These are phyloP conservation scores for Aquilaria agallochum DNA, from an alignment of 441 rosid species.

Conservation along the genomic window DNA sequence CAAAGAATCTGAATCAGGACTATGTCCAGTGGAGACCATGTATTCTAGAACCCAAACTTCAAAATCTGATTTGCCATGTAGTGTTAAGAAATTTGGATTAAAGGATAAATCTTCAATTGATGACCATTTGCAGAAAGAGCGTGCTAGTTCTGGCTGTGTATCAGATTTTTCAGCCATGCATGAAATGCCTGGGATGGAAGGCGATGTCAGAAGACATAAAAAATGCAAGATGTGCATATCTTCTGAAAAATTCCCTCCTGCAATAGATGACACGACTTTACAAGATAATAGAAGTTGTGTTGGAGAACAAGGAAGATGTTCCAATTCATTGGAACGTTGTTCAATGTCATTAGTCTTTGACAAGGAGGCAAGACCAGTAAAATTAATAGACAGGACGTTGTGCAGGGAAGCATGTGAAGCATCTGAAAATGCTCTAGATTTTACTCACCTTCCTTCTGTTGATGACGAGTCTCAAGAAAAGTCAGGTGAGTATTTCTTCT, in stretches of 20 bases:
- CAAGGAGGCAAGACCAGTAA: constrained; percentile 24
- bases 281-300: constrained; percentile 20
- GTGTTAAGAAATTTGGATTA: constrained; percentile 18
- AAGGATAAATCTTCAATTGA: constrained; percentile 21
- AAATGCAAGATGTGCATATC: constrained; percentile 14
- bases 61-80: constrained; percentile 13
- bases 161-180: constrained; percentile 21
- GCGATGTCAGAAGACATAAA: constrained; percentile 6
- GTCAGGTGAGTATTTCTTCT: constrained; percentile 40
- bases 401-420: constrained; percentile 51
- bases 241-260: constrained; percentile 18
- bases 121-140: constrained; percentile 27
- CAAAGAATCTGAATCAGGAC: constrained; percentile 22
- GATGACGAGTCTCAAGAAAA: constrained; percentile 25
- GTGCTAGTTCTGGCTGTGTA: constrained; percentile 19
- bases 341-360: constrained; percentile 16
- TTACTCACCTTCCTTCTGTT: constrained; percentile 20
- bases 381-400: constrained; percentile 43
- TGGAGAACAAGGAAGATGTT: constrained; percentile 25
- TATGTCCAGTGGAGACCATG: constrained; percentile 19
- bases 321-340: constrained; percentile 10
- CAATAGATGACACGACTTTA: constrained; percentile 13
- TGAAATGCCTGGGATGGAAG: constrained; percentile 14
- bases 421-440: constrained; percentile 29
- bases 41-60: constrained; percentile 24